Evolutionary conservation across 441 rosid species (phyloP), one percentile per base, ranked within the genome.

Genomic region (Dalechampia spathulata): DNA sequence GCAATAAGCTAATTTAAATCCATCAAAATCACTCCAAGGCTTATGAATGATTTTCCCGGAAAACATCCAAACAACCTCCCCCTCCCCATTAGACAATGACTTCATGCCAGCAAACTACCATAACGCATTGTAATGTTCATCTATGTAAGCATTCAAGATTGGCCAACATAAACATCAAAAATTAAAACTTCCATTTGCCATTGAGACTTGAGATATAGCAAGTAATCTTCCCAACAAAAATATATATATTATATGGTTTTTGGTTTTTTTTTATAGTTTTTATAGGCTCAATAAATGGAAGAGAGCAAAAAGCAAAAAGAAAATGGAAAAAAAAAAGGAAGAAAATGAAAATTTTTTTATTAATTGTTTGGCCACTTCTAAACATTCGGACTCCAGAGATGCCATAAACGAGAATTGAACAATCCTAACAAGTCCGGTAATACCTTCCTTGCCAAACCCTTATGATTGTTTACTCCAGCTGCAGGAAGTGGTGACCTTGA

Each of bases 351-450:
- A 17, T 46, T 20, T 13, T 41, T 44, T 28, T 51, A 32, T 15
- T 41, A 21, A 41, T 47, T 44, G 22, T 16, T 39, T 52, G 6
- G 19, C 39, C 38, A 41, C 23, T 19, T 5, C 64, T 86, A 90
- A 62, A 83, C 82, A 75, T 74, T 77, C 76, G 96, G 96, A 86
- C 74, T 70, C 98, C 92, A 87, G 67, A 91, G 90, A 38, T 78
- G 74, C 90, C 95, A 91, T 64, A 87, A 74, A 71, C 80, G 90
- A 63, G 95, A 91, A 68, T 83, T 79, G 34, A 91, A 67, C 14
- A 88, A 47, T 30, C 95, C 93, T 52, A 91, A 49, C 74, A 91
- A 86, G 81, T 91, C 96, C 95, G 98, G 95, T 37, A 91, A 52
- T 55, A 87, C 85, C 75, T 91, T 91, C 68, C 96, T 81, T n/a